A percentile compares a stretch with the other conserved stretches of the same genome.
Evolutionary conservation across 306 rosid species (phyloP).

Genomic region (Hippophae tibetana): DNA sequence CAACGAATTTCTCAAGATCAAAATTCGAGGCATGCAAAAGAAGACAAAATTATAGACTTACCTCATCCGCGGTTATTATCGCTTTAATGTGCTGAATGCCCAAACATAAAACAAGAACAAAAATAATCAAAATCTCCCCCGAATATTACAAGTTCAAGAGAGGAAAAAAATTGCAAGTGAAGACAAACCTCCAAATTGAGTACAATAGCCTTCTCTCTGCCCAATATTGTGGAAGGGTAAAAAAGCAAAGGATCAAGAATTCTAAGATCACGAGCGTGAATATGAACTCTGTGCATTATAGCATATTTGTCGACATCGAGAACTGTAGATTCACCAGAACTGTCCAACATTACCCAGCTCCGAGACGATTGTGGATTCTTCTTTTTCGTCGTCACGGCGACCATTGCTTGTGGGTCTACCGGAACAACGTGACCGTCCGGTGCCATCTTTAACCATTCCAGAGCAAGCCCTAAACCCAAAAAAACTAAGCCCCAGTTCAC

Average conservation of each 20-base stretch:
- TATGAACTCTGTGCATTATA: slow-evolving; percentile 77
- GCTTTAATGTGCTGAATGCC: slow-evolving; percentile 85
- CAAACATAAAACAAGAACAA: slow-evolving; percentile 15
- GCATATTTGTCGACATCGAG: slow-evolving; percentile 82
- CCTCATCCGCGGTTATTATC: slow-evolving; percentile 95
- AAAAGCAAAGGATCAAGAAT: slow-evolving; percentile 86
- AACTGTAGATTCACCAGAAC: slow-evolving; percentile 46
- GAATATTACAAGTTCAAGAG: background rate
- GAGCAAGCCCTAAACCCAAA: slow-evolving; percentile 15
- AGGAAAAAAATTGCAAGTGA: background rate
- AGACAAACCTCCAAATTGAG: slow-evolving; percentile 73
- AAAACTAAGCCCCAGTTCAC: slow-evolving; percentile 15
- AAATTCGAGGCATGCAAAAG: background rate
- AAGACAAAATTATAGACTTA: slow-evolving; percentile 22
- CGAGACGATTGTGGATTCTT: slow-evolving; percentile 51
- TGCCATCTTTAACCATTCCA: slow-evolving; percentile 54
- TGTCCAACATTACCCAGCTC: slow-evolving; percentile 73
- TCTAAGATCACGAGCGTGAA: slow-evolving; percentile 93
- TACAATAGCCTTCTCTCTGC: slow-evolving; percentile 89
- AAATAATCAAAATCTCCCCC: background rate
- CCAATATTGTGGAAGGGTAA: slow-evolving; percentile 79
- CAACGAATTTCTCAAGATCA: no score
- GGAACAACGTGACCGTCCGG: slow-evolving; percentile 67
- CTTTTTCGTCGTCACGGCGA: slow-evolving; percentile 42
- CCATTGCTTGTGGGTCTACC: slow-evolving; percentile 50